Evolutionary conservation across 768 basidiomycete genomes (phyloP).

Genomic region (Boletus sensibilis): DNA sequence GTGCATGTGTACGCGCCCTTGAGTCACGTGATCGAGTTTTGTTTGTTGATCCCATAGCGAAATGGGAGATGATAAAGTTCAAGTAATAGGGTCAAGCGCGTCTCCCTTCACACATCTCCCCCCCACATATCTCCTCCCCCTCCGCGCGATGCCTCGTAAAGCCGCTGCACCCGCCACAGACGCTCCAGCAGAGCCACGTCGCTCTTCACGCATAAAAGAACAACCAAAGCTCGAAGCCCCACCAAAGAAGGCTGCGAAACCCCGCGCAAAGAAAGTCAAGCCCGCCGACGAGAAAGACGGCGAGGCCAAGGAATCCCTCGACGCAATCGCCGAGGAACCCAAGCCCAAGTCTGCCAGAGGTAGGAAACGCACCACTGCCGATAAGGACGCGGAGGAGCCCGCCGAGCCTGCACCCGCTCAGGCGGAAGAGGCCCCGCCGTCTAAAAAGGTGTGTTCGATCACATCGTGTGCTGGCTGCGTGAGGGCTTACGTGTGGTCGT

Average conservation of each 20-base stretch:
- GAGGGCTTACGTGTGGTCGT: neutral
- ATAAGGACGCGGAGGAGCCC: conserved; percentile 39
- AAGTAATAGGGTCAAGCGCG: conserved; percentile 33
- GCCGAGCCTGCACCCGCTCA: conserved; percentile 36
- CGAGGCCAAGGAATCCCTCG: conserved; percentile 37
- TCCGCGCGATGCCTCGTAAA: conserved; percentile 64
- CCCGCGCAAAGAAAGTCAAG: conserved; percentile 49
- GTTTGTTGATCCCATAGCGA: conserved; percentile 33
- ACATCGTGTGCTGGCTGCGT: conserved; percentile 2
- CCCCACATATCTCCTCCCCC: conserved; percentile 8
- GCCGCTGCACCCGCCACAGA: conserved; percentile 47
- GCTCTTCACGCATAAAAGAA: conserved; percentile 74
- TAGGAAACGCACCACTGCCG: conserved; percentile 53
- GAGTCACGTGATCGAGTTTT: conserved; percentile 34
- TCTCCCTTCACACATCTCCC: conserved; percentile 25
- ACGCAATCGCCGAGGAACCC: conserved; percentile 30
- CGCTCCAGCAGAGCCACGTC: conserved; percentile 51
- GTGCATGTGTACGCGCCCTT: conserved; percentile 31
- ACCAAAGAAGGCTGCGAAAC: conserved; percentile 64
- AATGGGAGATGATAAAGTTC: conserved; percentile 34
- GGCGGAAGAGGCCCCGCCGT: conserved; percentile 48
- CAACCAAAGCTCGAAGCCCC: conserved; percentile 53
- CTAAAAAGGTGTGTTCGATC: conserved; percentile 56
- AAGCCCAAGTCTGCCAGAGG: conserved; percentile 49
- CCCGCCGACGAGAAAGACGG: conserved; percentile 44